Evolutionary conservation across 164 flowering plant species (phyloP).

Genomic region (Tinospora cordifolia): DNA sequence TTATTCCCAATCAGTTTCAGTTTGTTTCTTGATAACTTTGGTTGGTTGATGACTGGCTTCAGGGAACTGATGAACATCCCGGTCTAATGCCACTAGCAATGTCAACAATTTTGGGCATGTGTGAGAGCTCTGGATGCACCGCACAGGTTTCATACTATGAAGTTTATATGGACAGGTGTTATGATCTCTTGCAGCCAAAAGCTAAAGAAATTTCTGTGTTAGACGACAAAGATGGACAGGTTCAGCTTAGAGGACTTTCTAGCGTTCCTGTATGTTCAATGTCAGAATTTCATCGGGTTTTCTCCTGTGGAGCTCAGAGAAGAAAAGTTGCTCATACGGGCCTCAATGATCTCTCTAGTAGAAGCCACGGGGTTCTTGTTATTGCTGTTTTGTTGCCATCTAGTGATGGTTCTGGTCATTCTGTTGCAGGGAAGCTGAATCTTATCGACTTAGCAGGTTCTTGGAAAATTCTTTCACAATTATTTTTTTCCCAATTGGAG

Average conservation of each 20-base stretch:
- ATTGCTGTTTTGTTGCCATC: slow-evolving; percentile 45
- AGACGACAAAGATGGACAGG: slow-evolving; percentile 70
- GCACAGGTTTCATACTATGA: slow-evolving; percentile 80
- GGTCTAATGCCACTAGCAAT: slow-evolving; percentile 78
- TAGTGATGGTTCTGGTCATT: slow-evolving; percentile 28
- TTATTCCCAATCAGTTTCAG: neutral
- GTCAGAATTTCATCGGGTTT: slow-evolving; percentile 52
- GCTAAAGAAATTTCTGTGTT: slow-evolving; percentile 56
- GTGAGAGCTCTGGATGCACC: slow-evolving; percentile 36
- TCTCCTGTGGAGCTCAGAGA: slow-evolving; percentile 53
- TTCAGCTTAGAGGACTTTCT: slow-evolving; percentile 79
- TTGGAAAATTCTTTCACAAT: neutral
- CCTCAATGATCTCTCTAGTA: slow-evolving; percentile 87
- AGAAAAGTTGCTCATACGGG: slow-evolving; percentile 80
- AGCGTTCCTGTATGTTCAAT: slow-evolving; percentile 53
- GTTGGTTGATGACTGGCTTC: slow-evolving; percentile 16
- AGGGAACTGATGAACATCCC: slow-evolving; percentile 70
- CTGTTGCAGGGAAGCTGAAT: slow-evolving; percentile 67
- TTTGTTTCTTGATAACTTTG: neutral
- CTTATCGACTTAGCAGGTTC: slow-evolving; percentile 94
- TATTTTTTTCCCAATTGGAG: neutral
- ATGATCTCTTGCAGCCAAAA: slow-evolving; percentile 68
- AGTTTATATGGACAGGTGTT: slow-evolving; percentile 83
- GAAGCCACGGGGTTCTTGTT: slow-evolving; percentile 91
- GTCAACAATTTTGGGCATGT: slow-evolving; percentile 52